phyloP scores from a whole-genome alignment of 148 eudicot genomes.

The Limonium bicolor region DNA sequence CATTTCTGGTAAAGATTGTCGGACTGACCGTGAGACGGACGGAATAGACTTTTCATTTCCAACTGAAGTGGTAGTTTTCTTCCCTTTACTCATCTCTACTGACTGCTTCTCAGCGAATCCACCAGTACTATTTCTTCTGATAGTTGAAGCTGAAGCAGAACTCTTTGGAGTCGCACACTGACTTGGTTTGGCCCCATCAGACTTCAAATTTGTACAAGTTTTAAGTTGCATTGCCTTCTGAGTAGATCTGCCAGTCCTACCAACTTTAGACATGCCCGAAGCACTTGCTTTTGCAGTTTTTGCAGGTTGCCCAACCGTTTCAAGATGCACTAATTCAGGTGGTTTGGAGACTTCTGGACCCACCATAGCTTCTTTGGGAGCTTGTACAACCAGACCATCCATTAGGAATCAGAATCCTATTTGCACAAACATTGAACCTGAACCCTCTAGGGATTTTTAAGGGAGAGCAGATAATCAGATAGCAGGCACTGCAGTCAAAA shows the following conservation, averaged over 20 bases:
- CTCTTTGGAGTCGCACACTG: conserved; percentile 22
- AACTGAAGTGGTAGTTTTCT: conserved; percentile 14
- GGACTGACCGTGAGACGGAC: conserved; percentile 20
- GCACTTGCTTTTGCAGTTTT: conserved; percentile 13
- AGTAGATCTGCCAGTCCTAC: conserved; percentile 14
- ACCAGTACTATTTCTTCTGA: conserved; percentile 77
- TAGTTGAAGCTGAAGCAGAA: conserved; percentile 25
- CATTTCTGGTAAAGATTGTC: conserved; percentile 66
- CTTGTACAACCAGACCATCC: no score
- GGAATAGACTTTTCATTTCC: conserved; percentile 18
- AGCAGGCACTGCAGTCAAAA: no score
- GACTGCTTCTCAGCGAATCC: conserved; percentile 42
- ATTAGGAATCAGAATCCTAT: no score
- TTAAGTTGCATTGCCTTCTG: conserved; percentile 27
- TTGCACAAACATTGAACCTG: no score
- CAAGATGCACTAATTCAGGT: conserved; percentile 7
- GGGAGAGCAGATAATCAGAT: no score
- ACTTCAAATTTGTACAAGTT: conserved; percentile 18
- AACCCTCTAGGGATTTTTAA: no score
- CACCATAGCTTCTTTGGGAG: no score
- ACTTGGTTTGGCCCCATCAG: conserved; percentile 28
- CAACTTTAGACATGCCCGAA: conserved; percentile 11
- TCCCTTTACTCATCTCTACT: conserved; percentile 14
- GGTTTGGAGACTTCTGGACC: no score
- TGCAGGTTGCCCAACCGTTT: conserved; percentile 13